Base-by-base conservation (phyloP, 768 basidiomycete species). In the Lactarius sp. region DNA sequence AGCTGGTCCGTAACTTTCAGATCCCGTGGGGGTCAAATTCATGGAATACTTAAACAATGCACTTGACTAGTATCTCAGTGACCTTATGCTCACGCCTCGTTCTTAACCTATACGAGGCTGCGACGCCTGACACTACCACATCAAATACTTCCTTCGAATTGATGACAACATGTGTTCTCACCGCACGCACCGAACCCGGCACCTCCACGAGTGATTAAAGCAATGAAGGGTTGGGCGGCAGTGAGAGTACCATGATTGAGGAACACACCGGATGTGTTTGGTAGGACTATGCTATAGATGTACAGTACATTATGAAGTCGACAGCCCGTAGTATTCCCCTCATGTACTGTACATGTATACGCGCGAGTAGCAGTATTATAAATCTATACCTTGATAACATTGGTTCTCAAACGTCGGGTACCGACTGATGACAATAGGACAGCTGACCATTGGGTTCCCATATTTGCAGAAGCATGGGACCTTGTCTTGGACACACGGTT, bases 51-150 rank as follows among this genome's bases (percentile, higher is more conserved):
- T 7, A 61, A 20, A 49, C 1, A 31, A 36, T 22, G 2, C 6
- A 44, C 22, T 52, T 50, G 34, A 50, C 10, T 47, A 82, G 82
- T 65, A 73, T 82, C 13, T 80, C 83, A 5, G 75, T 83, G 9
- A 78, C 77, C 1, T 76, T 83, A 77, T 78, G 83, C 73, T 83
- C 81, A 13, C 81, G 81, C 10, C 76, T 85, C 1, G 81, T 83
- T 76, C 77, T 84, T 46, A 83, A 85, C 69, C 75, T 84, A 6
- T 79, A 83, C 67, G 71, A 76, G 71, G 76, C 71, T 27, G 77
- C 77, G 10, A 62, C 49, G 31, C 56, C 59, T 12, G 54, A 36
- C 10, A 6, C 13, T 12, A 13, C 39, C 1, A 20, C n/a, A 14
- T 51, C 56, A 5, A 18, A 4, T 12, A 39, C 47, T 37, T 58